phyloP scores from a whole-genome alignment of 768 basidiomycete species.

The Pisolithus tinctorius region DNA sequence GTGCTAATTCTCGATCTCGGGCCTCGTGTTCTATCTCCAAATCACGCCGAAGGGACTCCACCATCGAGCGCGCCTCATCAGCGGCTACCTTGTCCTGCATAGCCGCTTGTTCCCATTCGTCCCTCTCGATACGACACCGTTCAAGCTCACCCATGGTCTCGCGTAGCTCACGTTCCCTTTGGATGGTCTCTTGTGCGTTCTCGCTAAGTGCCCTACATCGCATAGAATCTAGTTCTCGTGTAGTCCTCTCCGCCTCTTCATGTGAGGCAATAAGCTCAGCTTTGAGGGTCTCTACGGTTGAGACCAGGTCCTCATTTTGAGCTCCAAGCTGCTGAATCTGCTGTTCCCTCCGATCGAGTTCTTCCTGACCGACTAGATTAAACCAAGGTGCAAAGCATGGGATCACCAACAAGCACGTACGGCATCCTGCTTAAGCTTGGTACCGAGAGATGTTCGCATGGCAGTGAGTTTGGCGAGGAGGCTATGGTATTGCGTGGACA shows the following conservation, averaged over 20 bases:
- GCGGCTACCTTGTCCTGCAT: constrained; percentile 60
- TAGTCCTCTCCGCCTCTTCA: constrained; percentile 65
- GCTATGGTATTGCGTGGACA: constrained; percentile 78
- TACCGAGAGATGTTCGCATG: constrained; percentile 90
- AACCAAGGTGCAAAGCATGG: background rate
- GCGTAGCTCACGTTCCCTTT: constrained; percentile 74
- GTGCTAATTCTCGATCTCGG: constrained; percentile 45
- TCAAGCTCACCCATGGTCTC: constrained; percentile 86
- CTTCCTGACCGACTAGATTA: constrained; percentile 60
- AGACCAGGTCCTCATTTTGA: constrained; percentile 67
- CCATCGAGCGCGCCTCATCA: constrained; percentile 60
- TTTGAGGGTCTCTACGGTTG: constrained; percentile 74
- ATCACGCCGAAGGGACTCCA: constrained; percentile 54
- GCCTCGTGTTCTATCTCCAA: constrained; percentile 59
- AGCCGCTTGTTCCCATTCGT: constrained; percentile 59
- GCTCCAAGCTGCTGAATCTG: constrained; percentile 70
- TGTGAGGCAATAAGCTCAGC: constrained; percentile 72
- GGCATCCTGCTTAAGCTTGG: constrained; percentile 93
- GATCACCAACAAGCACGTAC: constrained; percentile 43
- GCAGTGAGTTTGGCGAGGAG: constrained; percentile 84
- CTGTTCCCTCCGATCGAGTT: constrained; percentile 90
- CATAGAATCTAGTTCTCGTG: constrained; percentile 62
- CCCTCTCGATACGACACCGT: constrained; percentile 73
- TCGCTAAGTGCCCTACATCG: constrained; percentile 61
- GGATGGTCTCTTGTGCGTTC: constrained; percentile 58